These are phyloP conservation scores for Aspergillus candidus DNA, from an alignment of 2,329 filamentous ascomycete species.

Conservation along the genomic window DNA sequence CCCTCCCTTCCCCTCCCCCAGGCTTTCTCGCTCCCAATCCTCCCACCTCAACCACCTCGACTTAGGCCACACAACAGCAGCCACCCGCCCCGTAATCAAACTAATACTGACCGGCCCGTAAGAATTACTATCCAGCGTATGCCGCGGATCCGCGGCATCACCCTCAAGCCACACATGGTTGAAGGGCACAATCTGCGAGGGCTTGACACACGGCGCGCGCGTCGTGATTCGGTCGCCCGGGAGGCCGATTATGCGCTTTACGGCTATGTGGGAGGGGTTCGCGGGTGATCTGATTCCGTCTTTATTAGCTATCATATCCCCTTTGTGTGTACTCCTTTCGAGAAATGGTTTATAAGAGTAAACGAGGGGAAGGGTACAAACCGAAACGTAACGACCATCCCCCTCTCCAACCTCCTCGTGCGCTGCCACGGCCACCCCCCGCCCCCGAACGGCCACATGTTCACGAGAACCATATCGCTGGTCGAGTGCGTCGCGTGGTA, in stretches of 20 bases:
- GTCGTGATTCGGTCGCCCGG: slow-evolving; percentile 72
- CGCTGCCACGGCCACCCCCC: slow-evolving; percentile 46
- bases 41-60: slow-evolving; percentile 32
- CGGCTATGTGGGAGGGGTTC: slow-evolving; percentile 60
- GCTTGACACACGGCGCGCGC: slow-evolving; percentile 52
- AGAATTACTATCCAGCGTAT: slow-evolving; percentile 76
- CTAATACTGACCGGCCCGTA: slow-evolving; percentile 78
- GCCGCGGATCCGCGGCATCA: slow-evolving; percentile 62
- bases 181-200: slow-evolving; percentile 58
- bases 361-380: slow-evolving; percentile 9
- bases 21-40: slow-evolving; percentile 31
- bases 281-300: slow-evolving; percentile 55
- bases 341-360: too few species aligned
- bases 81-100: slow-evolving; percentile 68
- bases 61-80: slow-evolving; percentile 63
- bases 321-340: too few species aligned
- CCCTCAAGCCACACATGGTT: slow-evolving; percentile 96
- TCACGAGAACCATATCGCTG: slow-evolving; percentile 40
- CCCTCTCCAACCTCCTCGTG: slow-evolving; percentile 55
- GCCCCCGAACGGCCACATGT: slow-evolving; percentile 32
- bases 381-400: slow-evolving; percentile 67
- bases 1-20: slow-evolving; percentile 19
- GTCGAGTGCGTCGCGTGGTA: slow-evolving; percentile 43
- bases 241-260: slow-evolving; percentile 79
- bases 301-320: too few species aligned